A percentile compares a stretch with the other conserved stretches of the same genome.
These are phyloP conservation scores for Cajanus cajan DNA, from an alignment of 306 rosid genomes.

Conservation along the genomic window DNA sequence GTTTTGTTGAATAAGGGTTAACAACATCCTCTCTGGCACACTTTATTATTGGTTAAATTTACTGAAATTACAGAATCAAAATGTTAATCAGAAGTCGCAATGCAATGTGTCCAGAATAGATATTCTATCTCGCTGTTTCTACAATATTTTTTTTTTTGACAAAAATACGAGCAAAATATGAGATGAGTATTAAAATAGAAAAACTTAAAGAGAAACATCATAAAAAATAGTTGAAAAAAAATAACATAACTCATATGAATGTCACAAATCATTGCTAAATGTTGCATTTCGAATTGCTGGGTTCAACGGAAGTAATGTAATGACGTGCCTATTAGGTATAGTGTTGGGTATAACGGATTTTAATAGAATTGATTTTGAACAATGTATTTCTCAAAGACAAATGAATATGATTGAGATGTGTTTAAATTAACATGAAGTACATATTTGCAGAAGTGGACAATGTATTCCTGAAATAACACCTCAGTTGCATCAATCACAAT, in stretches of 20 bases:
- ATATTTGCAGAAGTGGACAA: constrained; percentile 2
- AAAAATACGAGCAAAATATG: background rate
- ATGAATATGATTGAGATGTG: background rate
- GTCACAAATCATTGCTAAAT: background rate
- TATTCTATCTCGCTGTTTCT: too few species aligned
- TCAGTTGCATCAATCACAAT: constrained; percentile 29
- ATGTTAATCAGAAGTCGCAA: too few species aligned
- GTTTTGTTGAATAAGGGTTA: too few species aligned
- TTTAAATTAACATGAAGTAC: background rate
- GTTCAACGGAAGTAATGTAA: background rate
- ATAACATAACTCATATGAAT: background rate
- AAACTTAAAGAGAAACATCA: too few species aligned
- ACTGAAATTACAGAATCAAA: too few species aligned
- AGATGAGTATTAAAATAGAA: background rate
- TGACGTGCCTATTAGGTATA: background rate
- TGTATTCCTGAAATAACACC: constrained; percentile 27
- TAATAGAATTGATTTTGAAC: background rate
- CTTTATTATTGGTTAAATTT: too few species aligned
- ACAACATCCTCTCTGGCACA: too few species aligned
- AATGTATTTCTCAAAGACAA: too few species aligned
- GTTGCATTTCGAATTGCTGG: background rate
- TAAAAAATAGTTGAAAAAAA: background rate
- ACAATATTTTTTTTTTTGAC: too few species aligned
- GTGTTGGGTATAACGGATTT: too few species aligned
- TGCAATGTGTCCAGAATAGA: too few species aligned